Conservation (phyloP, 768 basidiomycete genomes). For the Leccinum subtestaceum region DNA sequence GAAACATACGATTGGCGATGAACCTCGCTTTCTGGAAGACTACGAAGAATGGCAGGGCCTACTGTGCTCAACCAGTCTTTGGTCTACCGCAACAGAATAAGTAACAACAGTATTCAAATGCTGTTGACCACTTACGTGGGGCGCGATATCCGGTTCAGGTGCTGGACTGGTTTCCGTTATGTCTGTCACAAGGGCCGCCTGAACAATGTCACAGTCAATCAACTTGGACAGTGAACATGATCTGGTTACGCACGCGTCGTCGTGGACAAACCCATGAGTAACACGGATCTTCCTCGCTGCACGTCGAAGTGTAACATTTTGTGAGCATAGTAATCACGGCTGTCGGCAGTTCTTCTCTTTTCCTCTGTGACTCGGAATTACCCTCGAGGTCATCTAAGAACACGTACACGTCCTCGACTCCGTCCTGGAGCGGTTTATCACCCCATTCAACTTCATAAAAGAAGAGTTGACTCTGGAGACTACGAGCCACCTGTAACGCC, state of each 20-base stretch:
- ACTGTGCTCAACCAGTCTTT: conserved; percentile 55
- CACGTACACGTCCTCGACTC: conserved; percentile 91
- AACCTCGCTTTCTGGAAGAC: conserved; percentile 75
- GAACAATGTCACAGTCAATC: conserved; percentile 7
- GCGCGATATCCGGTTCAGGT: conserved; percentile 27
- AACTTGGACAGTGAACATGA: conserved; percentile 1
- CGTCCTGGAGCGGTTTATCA: conserved; percentile 73
- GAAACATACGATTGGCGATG: conserved; percentile 66
- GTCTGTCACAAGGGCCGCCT: conserved; percentile 27
- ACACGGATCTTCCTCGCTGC: conserved; percentile 75
- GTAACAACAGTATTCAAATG: background rate
- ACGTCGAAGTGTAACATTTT: conserved; percentile 85
- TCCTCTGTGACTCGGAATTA: conserved; percentile 53
- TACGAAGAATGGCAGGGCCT: conserved; percentile 44
- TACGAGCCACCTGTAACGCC: conserved; percentile 85
- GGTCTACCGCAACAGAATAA: conserved; percentile 23
- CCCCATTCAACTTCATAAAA: conserved; percentile 98
- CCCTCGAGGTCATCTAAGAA: conserved; percentile 83
- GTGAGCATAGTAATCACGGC: conserved; percentile 89
- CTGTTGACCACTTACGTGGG: conserved; percentile 33
- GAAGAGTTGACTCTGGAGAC: conserved; percentile 88
- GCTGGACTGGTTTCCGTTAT: conserved; percentile 32
- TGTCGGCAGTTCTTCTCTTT: conserved; percentile 76
- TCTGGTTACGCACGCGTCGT: conserved; percentile 46
- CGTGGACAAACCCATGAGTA: conserved; percentile 79